phyloP scores from a whole-genome alignment of 371 early-diverging fungal species.

The Catenaria anguillulae region DNA sequence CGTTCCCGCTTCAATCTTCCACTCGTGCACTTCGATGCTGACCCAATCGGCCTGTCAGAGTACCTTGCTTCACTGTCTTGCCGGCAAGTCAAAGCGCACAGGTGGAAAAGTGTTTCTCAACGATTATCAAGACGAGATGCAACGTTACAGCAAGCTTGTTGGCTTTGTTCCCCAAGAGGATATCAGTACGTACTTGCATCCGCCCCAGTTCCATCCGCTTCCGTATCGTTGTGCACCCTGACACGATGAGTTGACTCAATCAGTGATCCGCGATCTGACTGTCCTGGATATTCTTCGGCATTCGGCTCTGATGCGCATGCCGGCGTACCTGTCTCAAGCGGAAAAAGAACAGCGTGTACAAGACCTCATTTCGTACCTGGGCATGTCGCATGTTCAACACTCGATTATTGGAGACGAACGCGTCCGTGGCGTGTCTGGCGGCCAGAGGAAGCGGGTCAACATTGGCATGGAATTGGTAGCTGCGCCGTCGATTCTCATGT shows the following conservation, averaged over 20 bases:
- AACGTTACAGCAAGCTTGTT: slow-evolving; percentile 24
- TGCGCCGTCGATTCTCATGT: slow-evolving; percentile 32
- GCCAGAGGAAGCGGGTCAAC: slow-evolving; percentile 71
- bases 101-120: slow-evolving; percentile 23
- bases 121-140: slow-evolving; percentile 23
- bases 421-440: slow-evolving; percentile 59
- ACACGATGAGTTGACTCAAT: too few relatives aligned
- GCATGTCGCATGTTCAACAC: slow-evolving; percentile 43
- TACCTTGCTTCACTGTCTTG: slow-evolving; percentile 29
- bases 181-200: not conserved
- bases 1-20: too few relatives aligned
- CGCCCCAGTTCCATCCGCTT: too few relatives aligned
- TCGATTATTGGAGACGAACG: slow-evolving; percentile 47
- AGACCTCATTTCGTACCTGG: slow-evolving; percentile 37
- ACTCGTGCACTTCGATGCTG: too few relatives aligned
- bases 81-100: slow-evolving; percentile 25
- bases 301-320: slow-evolving; percentile 52
- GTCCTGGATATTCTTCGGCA: slow-evolving; percentile 38
- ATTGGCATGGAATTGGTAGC: slow-evolving; percentile 71
- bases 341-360: slow-evolving; percentile 32
- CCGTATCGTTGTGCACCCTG: too few relatives aligned
- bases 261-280: slow-evolving; percentile 40
- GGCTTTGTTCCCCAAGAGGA: slow-evolving; percentile 18
- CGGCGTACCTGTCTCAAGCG: slow-evolving; percentile 25
- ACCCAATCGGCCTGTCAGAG: too few relatives aligned